Percentiles rank a stretch among this genome's conserved stretches.
phyloP scores from a whole-genome alignment of 805 yeast genomes.

The Diddensiella santjacobensis region DNA sequence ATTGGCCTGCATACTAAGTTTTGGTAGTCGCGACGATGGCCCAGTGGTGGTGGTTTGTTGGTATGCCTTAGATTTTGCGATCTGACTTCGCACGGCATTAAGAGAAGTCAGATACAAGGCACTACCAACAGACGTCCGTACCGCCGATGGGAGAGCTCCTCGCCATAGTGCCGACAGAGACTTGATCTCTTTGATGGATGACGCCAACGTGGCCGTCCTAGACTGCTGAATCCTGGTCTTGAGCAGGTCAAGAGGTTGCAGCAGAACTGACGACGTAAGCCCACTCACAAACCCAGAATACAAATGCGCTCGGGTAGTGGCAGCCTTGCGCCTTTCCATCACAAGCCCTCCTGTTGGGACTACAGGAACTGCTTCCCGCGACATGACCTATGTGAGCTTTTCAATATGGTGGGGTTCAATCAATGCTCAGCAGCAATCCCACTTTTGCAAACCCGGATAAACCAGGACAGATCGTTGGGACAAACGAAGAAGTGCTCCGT shows the following conservation, averaged over 20 bases:
- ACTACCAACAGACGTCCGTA: slow-evolving; percentile 87
- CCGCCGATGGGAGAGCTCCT: slow-evolving; percentile 87
- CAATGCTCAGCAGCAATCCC: too few species aligned
- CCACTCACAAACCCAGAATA: slow-evolving; percentile 85
- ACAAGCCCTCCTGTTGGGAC: neutral
- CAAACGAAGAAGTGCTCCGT: too few species aligned
- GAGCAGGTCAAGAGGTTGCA: slow-evolving; percentile 86
- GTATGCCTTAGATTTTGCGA: slow-evolving; percentile 34
- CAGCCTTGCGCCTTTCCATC: neutral
- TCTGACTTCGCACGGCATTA: slow-evolving; percentile 52
- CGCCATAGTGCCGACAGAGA: slow-evolving; percentile 65
- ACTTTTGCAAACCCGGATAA: too few species aligned
- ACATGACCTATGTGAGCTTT: too few species aligned
- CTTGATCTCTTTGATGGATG: slow-evolving; percentile 23
- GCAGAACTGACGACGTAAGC: slow-evolving; percentile 65
- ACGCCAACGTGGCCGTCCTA: slow-evolving; percentile 23
- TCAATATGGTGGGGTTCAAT: too few species aligned
- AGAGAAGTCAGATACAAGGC: slow-evolving; percentile 78
- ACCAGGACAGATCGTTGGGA: too few species aligned
- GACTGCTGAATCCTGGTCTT: slow-evolving; percentile 82
- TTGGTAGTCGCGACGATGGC: slow-evolving; percentile 48
- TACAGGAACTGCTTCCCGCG: neutral
- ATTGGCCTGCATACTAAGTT: slow-evolving; percentile 65
- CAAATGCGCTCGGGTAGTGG: slow-evolving; percentile 42
- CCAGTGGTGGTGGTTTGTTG: neutral